Evolutionary conservation across 2,329 filamentous ascomycete genomes (phyloP), one percentile per base, ranked within the genome.

Genomic region (Fusarium robinianum): DNA sequence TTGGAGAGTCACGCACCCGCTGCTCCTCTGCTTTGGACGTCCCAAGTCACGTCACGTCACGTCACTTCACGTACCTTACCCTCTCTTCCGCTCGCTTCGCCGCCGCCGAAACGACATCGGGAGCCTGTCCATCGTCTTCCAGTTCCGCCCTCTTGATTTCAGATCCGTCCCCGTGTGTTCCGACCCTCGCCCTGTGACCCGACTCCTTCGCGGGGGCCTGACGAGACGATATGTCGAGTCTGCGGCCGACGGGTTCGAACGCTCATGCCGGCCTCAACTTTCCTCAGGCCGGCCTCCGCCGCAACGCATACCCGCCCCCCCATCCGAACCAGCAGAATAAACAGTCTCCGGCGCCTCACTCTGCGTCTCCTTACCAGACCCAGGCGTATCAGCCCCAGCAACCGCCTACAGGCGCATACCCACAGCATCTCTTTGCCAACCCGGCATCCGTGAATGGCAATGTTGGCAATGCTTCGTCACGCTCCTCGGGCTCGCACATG

Each of bases 321-420:
- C 76, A 78, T 58, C 68, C 74, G 46, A 74, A 72, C 53, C 74
- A 75, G 57, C 70, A 72, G 53, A 79, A 75, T 62, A 80, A 81
- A 63, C 75, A 77, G 49, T 78, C 78, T 18, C 75, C 78, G 25
- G 74, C 75, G 15, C 72, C 77, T 51, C 77, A 79, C 52, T 72
- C 77, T 58, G 74, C 76, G 47, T 74, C 78, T 46, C 74, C 78
- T 3, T 82, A 81, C 60, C 77, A 79, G 62, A 61, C 72, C 39
- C 74, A 77, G 53, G 69, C 73, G 46, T 81, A 81, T 62, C 64
- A 74, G 41, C 68, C 78, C 35, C 77, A 80, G 60, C 77, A 78
- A 57, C 69, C 72, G 18, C 67, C 73, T 11, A 70, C 73, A 48
- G 68, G 67, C 46, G 58, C 70, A 14, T 81, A 79, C 51, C 64